Conservation (phyloP, 73 alveolate species). For the Paramecium biaurelia region DNA sequence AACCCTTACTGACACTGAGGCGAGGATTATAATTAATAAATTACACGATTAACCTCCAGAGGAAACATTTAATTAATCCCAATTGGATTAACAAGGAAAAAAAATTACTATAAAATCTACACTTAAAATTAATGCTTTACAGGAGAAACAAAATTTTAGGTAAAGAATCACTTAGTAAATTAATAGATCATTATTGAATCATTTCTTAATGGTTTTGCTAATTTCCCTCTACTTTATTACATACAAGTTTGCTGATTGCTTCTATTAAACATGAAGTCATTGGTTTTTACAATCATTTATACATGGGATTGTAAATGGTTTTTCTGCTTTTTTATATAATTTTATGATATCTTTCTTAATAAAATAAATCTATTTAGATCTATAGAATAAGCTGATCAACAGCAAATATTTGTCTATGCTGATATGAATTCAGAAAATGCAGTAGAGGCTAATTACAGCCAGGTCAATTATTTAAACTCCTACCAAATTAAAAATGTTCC, state of each 20-base stretch:
- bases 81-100: background rate
- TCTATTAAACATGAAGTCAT: background rate
- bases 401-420: background rate
- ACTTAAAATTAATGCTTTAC: background rate
- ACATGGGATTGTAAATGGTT: background rate
- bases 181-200: background rate
- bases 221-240: background rate
- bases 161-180: background rate
- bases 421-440: background rate
- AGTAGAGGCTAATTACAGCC: background rate
- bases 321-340: background rate
- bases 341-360: background rate
- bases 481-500: background rate
- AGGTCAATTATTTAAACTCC: background rate
- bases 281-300: background rate
- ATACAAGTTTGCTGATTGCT: background rate
- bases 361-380: background rate
- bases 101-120: background rate
- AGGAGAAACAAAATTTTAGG: background rate
- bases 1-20: background rate
- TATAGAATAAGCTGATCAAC: background rate
- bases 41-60: background rate
- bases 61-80: background rate
- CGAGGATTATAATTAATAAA: background rate
- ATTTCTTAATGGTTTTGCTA: background rate